A percentile compares a stretch with the other conserved stretches of the same genome.
These are phyloP conservation scores for Brachypodium distachyon DNA, from an alignment of 202 grass and related monocot genomes.

Conservation along the genomic window DNA sequence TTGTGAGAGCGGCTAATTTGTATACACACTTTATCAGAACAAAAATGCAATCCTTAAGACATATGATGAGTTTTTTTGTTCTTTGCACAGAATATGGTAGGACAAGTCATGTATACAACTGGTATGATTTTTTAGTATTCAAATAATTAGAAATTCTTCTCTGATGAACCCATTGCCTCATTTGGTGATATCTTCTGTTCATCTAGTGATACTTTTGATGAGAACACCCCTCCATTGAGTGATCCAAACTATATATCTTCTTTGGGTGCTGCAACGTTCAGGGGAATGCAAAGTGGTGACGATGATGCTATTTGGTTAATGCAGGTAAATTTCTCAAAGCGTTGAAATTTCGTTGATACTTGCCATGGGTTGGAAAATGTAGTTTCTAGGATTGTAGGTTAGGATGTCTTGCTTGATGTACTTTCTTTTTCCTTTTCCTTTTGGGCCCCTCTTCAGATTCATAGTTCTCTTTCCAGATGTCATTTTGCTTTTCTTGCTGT, in stretches of 20 bases:
- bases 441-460: neutral
- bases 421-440: neutral
- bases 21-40: neutral
- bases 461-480: neutral
- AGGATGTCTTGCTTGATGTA: neutral
- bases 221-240: slow-evolving; percentile 66
- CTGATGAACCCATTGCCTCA: slow-evolving; percentile 3
- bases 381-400: neutral
- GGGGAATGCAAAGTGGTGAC: slow-evolving; percentile 70
- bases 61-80: slow-evolving; percentile 11
- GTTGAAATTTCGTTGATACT: neutral
- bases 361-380: neutral
- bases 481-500: neutral
- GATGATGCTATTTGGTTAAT: slow-evolving; percentile 66
- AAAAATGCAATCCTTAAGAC: slow-evolving; percentile 11
- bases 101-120: slow-evolving; percentile 79
- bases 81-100: slow-evolving; percentile 61
- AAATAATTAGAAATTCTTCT: neutral
- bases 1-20: neutral
- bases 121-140: slow-evolving; percentile 35
- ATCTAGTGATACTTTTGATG: slow-evolving; percentile 81
- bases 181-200: slow-evolving; percentile 17
- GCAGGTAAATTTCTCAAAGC: slow-evolving; percentile 47
- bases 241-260: slow-evolving; percentile 71
- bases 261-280: slow-evolving; percentile 68